A percentile compares a stretch with the other conserved stretches of the same genome.
Evolutionary conservation across 2,329 filamentous ascomycete species (phyloP).

Genomic region (Byssothecium circinans): DNA sequence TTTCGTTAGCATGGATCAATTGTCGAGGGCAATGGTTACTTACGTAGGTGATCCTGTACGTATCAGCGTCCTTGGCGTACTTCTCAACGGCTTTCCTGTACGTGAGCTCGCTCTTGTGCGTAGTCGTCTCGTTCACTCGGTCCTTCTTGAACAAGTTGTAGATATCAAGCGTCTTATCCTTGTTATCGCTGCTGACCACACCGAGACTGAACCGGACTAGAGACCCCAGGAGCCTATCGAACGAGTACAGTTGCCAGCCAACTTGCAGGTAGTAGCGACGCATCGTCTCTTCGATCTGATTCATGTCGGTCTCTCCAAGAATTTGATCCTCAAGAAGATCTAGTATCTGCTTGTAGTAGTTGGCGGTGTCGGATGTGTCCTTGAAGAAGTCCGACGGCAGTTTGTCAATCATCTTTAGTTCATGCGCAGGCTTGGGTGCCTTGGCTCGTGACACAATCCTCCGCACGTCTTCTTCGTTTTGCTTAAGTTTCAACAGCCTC

Average conservation of each 20-base stretch:
- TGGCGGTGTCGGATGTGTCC: constrained; percentile 62
- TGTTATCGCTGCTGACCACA: constrained; percentile 83
- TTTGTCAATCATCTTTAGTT: constrained; percentile 82
- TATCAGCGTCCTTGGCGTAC: constrained; percentile 86
- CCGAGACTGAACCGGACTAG: constrained; percentile 77
- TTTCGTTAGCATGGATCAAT: constrained; percentile 27
- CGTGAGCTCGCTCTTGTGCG: constrained; percentile 85
- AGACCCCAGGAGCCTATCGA: constrained; percentile 83
- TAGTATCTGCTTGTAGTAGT: constrained; percentile 84
- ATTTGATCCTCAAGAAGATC: constrained; percentile 86
- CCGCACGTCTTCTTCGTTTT: constrained; percentile 71
- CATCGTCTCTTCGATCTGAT: constrained; percentile 83
- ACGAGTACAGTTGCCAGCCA: constrained; percentile 91
- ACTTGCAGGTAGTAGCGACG: constrained; percentile 88
- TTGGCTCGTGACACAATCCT: constrained; percentile 74
- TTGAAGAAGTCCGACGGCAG: constrained; percentile 73
- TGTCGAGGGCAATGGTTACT: constrained; percentile 47
- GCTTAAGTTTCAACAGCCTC: constrained; percentile 80
- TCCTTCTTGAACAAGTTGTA: constrained; percentile 83
- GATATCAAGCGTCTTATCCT: constrained; percentile 92
- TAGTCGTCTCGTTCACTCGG: constrained; percentile 80
- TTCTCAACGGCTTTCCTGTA: constrained; percentile 92
- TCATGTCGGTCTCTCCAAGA: constrained; percentile 77
- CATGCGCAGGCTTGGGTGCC: constrained; percentile 76
- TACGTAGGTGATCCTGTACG: constrained; percentile 90